phyloP scores from a whole-genome alignment of 345 rosid genomes.

The Sonneratia alba region DNA sequence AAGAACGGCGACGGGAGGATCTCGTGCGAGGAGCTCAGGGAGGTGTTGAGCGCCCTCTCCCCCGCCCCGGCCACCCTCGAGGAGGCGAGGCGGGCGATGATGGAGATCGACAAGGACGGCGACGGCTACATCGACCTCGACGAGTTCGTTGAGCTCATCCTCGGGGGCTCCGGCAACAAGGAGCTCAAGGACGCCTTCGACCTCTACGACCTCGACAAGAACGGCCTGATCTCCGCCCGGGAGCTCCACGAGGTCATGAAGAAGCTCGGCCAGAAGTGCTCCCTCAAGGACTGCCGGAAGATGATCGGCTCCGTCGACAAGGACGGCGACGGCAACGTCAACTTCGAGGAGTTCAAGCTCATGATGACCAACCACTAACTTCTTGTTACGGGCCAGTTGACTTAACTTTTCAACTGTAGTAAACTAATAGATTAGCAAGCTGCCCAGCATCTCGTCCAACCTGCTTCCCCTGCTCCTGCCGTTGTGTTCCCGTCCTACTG shows the following conservation, averaged over 20 bases:
- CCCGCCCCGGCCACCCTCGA: constrained; percentile 30
- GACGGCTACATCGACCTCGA: constrained; percentile 69
- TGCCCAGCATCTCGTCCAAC: no score
- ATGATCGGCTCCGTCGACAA: constrained; percentile 82
- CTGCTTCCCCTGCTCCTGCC: no score
- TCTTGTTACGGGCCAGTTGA: no score
- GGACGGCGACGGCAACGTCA: constrained; percentile 90
- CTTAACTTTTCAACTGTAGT: no score
- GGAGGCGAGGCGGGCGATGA: constrained; percentile 52
- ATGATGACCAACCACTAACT: constrained; percentile 48
- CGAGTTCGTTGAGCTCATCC: constrained; percentile 54
- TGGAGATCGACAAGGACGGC: constrained; percentile 81
- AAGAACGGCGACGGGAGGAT: constrained; percentile 88
- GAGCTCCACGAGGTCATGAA: constrained; percentile 77
- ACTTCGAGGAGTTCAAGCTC: constrained; percentile 85
- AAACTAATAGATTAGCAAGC: no score
- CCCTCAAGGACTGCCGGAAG: constrained; percentile 52
- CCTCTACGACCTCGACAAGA: constrained; percentile 66
- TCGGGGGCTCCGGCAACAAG: constrained; percentile 14
- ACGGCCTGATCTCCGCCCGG: constrained; percentile 64
- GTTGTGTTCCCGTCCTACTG: no score
- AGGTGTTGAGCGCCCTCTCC: constrained; percentile 47
- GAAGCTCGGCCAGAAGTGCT: constrained; percentile 66
- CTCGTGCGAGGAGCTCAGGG: constrained; percentile 59
- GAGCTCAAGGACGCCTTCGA: constrained; percentile 84